Evolutionary conservation across 805 yeast genomes (phyloP).

Genomic region (Metschnikowia vanudenii): DNA sequence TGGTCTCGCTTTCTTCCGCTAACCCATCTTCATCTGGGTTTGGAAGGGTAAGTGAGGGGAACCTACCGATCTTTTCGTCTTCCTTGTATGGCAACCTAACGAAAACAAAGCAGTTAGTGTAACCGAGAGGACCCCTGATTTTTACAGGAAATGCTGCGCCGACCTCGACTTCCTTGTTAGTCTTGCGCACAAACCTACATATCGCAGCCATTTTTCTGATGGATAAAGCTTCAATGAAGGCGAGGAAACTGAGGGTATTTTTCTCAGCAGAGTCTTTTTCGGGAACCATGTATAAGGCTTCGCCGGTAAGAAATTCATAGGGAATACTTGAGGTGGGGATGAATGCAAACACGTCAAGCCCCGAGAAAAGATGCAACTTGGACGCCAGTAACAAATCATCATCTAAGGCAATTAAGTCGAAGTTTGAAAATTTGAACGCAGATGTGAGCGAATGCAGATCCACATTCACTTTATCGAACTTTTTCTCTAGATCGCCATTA

Average conservation of each 20-base stretch:
- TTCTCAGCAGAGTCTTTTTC: conserved; percentile 25
- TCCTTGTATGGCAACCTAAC: conserved; percentile 69
- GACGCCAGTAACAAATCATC: conserved; percentile 44
- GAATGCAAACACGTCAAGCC: conserved; percentile 67
- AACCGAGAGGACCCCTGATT: conserved; percentile 9
- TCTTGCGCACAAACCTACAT: conserved; percentile 60
- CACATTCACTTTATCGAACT: conserved; percentile 27
- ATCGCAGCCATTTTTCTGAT: conserved; percentile 50
- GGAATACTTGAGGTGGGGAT: conserved; percentile 48
- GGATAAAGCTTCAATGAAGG: conserved; percentile 51
- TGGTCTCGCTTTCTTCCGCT: background rate
- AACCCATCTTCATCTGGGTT: conserved; percentile 1
- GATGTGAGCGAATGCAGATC: conserved; percentile 44
- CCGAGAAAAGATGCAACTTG: conserved; percentile 45
- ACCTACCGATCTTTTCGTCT: conserved; percentile 64
- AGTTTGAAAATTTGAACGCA: conserved; percentile 66
- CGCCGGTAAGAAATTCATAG: conserved; percentile 57
- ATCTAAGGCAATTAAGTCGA: conserved; percentile 45
- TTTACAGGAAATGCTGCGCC: conserved; percentile 54
- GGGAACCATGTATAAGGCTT: conserved; percentile 55
- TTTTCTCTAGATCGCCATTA: conserved; percentile 18
- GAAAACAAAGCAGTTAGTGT: conserved; percentile 45
- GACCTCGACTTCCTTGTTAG: conserved; percentile 45
- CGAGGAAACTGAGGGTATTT: conserved; percentile 35
- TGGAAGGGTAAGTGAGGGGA: conserved; percentile 30